These are phyloP conservation scores for Agaricales sp. DNA, from an alignment of 1,284 basidiomycete species.

Conservation along the genomic window DNA sequence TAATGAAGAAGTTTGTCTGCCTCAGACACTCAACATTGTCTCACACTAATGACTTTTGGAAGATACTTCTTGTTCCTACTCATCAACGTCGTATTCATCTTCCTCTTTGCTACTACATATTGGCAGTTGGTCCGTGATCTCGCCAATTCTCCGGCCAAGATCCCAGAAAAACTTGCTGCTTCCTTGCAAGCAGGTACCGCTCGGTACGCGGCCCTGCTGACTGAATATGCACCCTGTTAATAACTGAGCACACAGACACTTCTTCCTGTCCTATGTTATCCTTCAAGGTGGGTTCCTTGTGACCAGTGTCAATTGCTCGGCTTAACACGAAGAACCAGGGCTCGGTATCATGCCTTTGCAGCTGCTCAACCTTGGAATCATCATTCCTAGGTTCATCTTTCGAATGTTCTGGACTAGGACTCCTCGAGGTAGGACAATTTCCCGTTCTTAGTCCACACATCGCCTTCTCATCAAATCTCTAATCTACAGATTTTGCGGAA, in stretches of 20 bases:
- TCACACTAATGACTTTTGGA: slow-evolving; percentile 8
- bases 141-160: slow-evolving; percentile 79
- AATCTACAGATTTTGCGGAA: slow-evolving; percentile 74
- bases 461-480: neutral
- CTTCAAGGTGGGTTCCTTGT: slow-evolving; percentile 60
- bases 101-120: slow-evolving; percentile 84
- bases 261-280: slow-evolving; percentile 94
- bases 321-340: slow-evolving; percentile 30
- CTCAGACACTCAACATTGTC: neutral
- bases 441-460: no score
- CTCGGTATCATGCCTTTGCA: slow-evolving; percentile 94
- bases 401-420: slow-evolving; percentile 72
- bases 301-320: slow-evolving; percentile 1
- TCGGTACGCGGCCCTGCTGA: slow-evolving; percentile 28
- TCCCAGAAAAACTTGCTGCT: slow-evolving; percentile 81
- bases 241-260: slow-evolving; percentile 65
- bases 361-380: slow-evolving; percentile 79
- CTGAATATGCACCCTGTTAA: neutral
- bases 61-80: slow-evolving; percentile 94
- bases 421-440: slow-evolving; percentile 62
- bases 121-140: slow-evolving; percentile 83
- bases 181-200: slow-evolving; percentile 70
- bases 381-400: slow-evolving; percentile 67
- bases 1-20: slow-evolving; percentile 74
- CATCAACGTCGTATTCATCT: slow-evolving; percentile 93